Percentiles rank a stretch among this genome's conserved stretches.
Evolutionary conservation across 805 yeast species (phyloP).

Genomic region (Metschnikowia colocasiae): DNA sequence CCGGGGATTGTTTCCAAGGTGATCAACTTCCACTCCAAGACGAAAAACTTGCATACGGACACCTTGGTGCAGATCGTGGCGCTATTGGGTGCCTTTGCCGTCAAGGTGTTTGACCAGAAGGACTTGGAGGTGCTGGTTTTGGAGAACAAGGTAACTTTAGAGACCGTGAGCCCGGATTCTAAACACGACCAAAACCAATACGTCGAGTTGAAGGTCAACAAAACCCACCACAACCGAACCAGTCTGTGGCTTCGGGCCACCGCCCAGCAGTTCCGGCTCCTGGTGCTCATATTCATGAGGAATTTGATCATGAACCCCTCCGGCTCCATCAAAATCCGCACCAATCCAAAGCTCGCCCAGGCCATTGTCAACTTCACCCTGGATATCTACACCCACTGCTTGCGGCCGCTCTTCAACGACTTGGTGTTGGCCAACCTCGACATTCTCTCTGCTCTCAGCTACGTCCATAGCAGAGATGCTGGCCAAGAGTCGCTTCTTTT

Average conservation of each 20-base stretch:
- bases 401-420: slow-evolving; percentile 30
- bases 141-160: background rate
- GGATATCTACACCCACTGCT: slow-evolving; percentile 24
- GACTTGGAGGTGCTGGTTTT: slow-evolving; percentile 8
- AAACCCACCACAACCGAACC: slow-evolving; percentile 16
- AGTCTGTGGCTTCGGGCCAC: slow-evolving; percentile 38
- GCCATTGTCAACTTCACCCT: slow-evolving; percentile 24
- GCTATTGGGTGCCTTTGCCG: slow-evolving; percentile 21
- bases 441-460: slow-evolving; percentile 22
- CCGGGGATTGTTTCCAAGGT: slow-evolving; percentile 39
- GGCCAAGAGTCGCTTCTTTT: slow-evolving; percentile 10
- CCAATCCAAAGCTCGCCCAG: slow-evolving; percentile 23
- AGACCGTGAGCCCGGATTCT: too few relatives aligned
- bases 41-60: slow-evolving; percentile 23
- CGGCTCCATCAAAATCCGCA: slow-evolving; percentile 18
- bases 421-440: slow-evolving; percentile 31
- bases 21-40: slow-evolving; percentile 24
- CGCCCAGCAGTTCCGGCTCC: slow-evolving; percentile 34
- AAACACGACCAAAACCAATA: too few relatives aligned
- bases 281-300: slow-evolving; percentile 31
- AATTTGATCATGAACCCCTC: slow-evolving; percentile 21
- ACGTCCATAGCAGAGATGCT: slow-evolving; percentile 6
- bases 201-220: background rate
- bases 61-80: slow-evolving; percentile 22
- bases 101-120: slow-evolving; percentile 31